phyloP scores from a whole-genome alignment of 805 yeast genomes.

The Candida boidinii region DNA sequence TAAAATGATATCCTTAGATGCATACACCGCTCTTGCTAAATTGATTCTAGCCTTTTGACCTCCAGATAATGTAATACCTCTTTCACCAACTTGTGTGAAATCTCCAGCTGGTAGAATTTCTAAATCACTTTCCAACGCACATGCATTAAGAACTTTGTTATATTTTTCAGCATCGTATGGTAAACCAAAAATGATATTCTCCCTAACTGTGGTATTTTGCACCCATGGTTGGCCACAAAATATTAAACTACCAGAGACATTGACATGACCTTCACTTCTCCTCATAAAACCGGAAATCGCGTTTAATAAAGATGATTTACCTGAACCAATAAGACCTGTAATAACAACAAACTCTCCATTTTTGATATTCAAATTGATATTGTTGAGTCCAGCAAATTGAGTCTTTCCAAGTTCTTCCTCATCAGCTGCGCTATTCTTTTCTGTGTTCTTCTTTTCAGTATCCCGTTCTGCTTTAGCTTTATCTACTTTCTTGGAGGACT shows the following conservation, averaged over 20 bases:
- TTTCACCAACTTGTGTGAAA: conserved; percentile 72
- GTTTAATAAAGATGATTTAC: conserved; percentile 64
- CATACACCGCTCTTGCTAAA: conserved; percentile 73
- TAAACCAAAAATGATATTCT: conserved; percentile 63
- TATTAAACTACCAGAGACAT: conserved; percentile 44
- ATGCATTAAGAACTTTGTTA: conserved; percentile 45
- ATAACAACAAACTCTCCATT: conserved; percentile 62
- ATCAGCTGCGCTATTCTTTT: conserved; percentile 8
- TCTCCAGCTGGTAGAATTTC: conserved; percentile 72
- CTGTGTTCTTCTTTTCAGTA: neutral
- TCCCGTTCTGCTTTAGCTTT: conserved; percentile 1
- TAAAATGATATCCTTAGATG: conserved; percentile 55
- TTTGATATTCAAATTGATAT: conserved; percentile 42
- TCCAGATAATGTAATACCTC: conserved; percentile 79
- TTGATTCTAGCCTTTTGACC: conserved; percentile 83
- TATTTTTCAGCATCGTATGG: conserved; percentile 40
- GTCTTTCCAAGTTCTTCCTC: conserved; percentile 14
- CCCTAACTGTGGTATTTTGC: conserved; percentile 70
- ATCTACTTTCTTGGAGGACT: neutral
- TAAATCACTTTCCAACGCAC: conserved; percentile 62
- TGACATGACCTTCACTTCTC: conserved; percentile 40
- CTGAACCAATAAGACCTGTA: conserved; percentile 74
- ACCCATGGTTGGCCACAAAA: conserved; percentile 61
- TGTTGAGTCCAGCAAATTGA: conserved; percentile 34
- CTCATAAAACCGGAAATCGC: conserved; percentile 71